These are phyloP conservation scores for Starmerella sp. DNA, from an alignment of 805 yeast genomes.

Conservation along the genomic window DNA sequence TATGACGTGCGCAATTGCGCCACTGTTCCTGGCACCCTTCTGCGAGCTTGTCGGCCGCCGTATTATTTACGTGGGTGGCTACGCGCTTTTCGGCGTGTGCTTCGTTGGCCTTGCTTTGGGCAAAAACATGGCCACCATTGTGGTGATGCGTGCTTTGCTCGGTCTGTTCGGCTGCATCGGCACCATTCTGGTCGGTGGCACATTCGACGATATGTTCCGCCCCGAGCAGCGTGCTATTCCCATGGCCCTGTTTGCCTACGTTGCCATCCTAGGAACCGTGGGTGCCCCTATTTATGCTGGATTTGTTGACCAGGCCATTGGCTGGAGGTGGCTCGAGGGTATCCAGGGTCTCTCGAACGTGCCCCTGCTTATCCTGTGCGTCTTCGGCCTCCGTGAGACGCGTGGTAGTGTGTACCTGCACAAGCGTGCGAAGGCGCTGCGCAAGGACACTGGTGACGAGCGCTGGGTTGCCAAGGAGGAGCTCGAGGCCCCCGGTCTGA, in stretches of 20 bases:
- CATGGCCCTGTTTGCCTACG: conserved; percentile 51
- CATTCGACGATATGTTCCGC: conserved; percentile 58
- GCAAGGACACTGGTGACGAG: conserved; percentile 42
- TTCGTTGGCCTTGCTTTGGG: conserved; percentile 40
- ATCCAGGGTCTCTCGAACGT: conserved; percentile 54
- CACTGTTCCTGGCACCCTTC: conserved; percentile 47
- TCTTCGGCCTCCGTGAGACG: conserved; percentile 49
- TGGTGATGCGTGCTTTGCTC: conserved; percentile 53
- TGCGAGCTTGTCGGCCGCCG: conserved; percentile 50
- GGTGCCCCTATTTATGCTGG: conserved; percentile 56
- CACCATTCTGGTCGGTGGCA: conserved; percentile 66
- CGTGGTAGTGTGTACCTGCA: conserved; percentile 43
- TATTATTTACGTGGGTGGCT: conserved; percentile 40
- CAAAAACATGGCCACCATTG: conserved; percentile 49
- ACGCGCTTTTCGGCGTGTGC: conserved; percentile 36
- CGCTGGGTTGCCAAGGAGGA: conserved; percentile 49
- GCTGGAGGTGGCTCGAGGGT: conserved; percentile 66
- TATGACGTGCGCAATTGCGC: conserved; percentile 54
- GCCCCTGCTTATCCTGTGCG: conserved; percentile 39
- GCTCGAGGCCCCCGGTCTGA: conserved; percentile 56
- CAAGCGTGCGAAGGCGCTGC: conserved; percentile 41
- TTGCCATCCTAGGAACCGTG: conserved; percentile 54
- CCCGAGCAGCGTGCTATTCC: conserved; percentile 55
- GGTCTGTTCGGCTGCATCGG: conserved; percentile 71
- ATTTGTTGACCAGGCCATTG: conserved; percentile 46